Evolutionary conservation across 2,329 filamentous ascomycete genomes (phyloP).

Genomic region (Helminthosporium solani): DNA sequence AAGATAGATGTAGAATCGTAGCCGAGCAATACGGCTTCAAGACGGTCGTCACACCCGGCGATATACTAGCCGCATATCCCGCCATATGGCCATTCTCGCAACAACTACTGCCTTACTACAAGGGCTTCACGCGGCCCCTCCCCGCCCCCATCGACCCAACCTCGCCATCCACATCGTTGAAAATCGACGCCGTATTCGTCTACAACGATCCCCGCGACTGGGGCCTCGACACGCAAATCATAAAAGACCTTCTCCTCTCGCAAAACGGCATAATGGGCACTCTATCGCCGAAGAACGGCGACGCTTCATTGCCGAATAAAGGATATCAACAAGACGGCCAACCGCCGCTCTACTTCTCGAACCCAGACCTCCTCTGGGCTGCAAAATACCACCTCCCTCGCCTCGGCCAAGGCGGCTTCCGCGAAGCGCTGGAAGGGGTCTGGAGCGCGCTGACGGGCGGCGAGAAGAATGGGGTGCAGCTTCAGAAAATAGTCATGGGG

Average conservation of each 20-base stretch:
- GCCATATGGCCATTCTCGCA: slow-evolving; percentile 81
- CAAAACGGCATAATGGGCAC: slow-evolving; percentile 78
- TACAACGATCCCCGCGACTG: slow-evolving; percentile 97
- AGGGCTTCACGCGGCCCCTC: slow-evolving; percentile 57
- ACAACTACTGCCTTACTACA: slow-evolving; percentile 64
- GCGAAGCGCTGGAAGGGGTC: slow-evolving; percentile 75
- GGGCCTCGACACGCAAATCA: slow-evolving; percentile 84
- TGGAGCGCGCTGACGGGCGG: slow-evolving; percentile 72
- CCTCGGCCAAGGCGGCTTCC: slow-evolving; percentile 88
- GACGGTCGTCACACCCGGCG: slow-evolving; percentile 80
- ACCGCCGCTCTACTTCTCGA: slow-evolving; percentile 81
- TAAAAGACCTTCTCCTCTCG: slow-evolving; percentile 81
- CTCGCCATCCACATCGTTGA: slow-evolving; percentile 57
- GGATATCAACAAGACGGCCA: slow-evolving; percentile 85
- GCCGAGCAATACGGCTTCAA: slow-evolving; percentile 62
- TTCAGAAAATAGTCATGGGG: slow-evolving; percentile 70
- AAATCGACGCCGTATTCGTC: slow-evolving; percentile 87
- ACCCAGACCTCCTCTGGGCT: slow-evolving; percentile 88
- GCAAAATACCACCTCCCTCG: slow-evolving; percentile 81
- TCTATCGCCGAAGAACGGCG: slow-evolving; percentile 69
- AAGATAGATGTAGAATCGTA: slow-evolving; percentile 65
- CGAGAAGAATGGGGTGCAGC: slow-evolving; percentile 50
- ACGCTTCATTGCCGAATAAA: slow-evolving; percentile 62
- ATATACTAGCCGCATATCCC: slow-evolving; percentile 74
- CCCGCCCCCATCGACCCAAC: slow-evolving; percentile 53